Evolutionary conservation across 371 early-diverging fungal species (phyloP), one percentile per base, ranked within the genome.

Genomic region (Circinella umbellata): DNA sequence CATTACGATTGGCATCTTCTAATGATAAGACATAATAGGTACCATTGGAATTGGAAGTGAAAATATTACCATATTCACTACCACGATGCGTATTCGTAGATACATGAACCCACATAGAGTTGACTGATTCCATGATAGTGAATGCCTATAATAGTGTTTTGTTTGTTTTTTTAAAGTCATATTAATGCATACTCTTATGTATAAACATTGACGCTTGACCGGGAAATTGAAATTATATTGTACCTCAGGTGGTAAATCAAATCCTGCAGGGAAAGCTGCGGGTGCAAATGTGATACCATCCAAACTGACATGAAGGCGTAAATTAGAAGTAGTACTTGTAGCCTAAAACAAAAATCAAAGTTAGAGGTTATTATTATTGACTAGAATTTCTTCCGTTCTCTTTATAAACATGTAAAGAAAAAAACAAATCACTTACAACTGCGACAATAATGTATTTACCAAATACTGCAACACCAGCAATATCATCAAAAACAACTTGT

Each of bases 1-100:
- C 86, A 55, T 94, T 91, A 47, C 94, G 91, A 75, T 98, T 97
- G 36, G 94, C 91, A 35, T 90, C 76, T 48, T 87, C 86, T 48
- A 92, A 79, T 0, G 94, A 86, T 39, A 85, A 71, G 35, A 88
- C 87, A 79, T 87, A 97, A 64, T 89, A 90, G 3, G 93, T 93
- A 53, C 97, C 98, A 63, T 94, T 93, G 10, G 92, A 90, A 78
- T 95, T 93, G 72, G 95, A 94, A 15, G 89, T 90, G 71, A 96
- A 91, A 18, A 98, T 83, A 13, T 87, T 88, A 36, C 98, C 99
- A 69, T 83, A 92, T 76, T 95, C 93, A 36, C 79, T 79, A 1
- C 88, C 93, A 27, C 70, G 73, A 13, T 81, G 85, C 9, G 79
- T 72, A 60, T 81, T 85, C n/a, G 88, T 86, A 0, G 91, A 90